phyloP scores from a whole-genome alignment of 2,329 filamentous ascomycete species.

The Monilinia fructicola region DNA sequence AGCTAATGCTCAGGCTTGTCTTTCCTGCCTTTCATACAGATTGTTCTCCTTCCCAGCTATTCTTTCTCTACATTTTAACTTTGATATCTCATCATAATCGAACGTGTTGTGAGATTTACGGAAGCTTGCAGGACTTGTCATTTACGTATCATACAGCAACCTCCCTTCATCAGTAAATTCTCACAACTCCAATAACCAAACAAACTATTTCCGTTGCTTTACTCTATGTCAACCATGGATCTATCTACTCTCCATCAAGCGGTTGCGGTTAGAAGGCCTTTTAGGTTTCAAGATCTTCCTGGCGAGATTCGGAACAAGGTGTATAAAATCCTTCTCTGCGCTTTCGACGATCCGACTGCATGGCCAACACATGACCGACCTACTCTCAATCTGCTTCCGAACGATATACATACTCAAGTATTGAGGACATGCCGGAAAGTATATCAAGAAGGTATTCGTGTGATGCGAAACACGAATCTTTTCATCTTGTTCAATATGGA shows the following conservation, averaged over 20 bases:
- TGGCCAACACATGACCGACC: background rate
- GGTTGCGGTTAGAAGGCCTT: background rate
- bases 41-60: too few species aligned
- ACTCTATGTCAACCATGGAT: background rate
- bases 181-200: background rate
- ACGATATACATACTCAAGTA: background rate
- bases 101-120: too few species aligned
- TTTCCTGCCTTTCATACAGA: too few species aligned
- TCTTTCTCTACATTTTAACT: too few species aligned
- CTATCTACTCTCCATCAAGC: background rate
- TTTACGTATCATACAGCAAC: too few species aligned
- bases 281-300: background rate
- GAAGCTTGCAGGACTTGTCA: too few species aligned
- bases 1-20: too few species aligned
- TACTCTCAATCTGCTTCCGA: background rate
- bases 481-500: constrained; percentile 1
- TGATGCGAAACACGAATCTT: background rate
- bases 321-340: background rate
- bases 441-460: background rate
- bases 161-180: too few species aligned
- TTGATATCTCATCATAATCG: too few species aligned
- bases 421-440: constrained; percentile 9
- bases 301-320: background rate
- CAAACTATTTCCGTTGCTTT: background rate
- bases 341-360: background rate